phyloP scores from a whole-genome alignment of 495 filamentous ascomycete genomes.

The Tuber microsphaerosporum region DNA sequence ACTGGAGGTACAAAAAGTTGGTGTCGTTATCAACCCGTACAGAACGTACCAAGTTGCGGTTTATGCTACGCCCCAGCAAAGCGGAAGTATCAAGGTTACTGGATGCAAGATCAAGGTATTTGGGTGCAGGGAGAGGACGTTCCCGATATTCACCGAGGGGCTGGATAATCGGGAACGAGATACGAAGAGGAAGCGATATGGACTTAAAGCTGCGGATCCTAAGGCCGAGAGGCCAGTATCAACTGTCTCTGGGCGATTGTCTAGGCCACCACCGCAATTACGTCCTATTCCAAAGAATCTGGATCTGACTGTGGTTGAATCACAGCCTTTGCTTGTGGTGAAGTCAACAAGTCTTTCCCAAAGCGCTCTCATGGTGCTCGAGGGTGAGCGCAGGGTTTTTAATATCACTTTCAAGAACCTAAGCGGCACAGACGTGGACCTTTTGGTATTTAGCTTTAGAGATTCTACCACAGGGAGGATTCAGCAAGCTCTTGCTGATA shows the following conservation, averaged over 20 bases:
- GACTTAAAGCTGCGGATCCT: constrained; percentile 55
- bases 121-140: constrained; percentile 71
- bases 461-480: constrained; percentile 75
- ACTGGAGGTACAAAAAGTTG: constrained; percentile 59
- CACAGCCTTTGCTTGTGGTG: constrained; percentile 68
- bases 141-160: constrained; percentile 69
- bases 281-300: constrained; percentile 47
- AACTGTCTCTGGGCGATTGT: constrained; percentile 38
- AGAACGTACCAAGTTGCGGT: constrained; percentile 71
- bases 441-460: constrained; percentile 77
- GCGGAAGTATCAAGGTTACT: constrained; percentile 63
- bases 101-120: constrained; percentile 73
- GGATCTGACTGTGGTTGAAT: constrained; percentile 61
- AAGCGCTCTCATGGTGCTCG: constrained; percentile 81
- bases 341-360: constrained; percentile 72
- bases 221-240: constrained; percentile 53
- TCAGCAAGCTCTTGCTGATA: constrained; percentile 64
- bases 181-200: constrained; percentile 66
- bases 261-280: constrained; percentile 26
- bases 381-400: constrained; percentile 73
- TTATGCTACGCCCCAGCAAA: constrained; percentile 56
- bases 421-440: constrained; percentile 65
- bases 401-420: constrained; percentile 72
- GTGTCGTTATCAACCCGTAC: constrained; percentile 66
- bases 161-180: constrained; percentile 64